phyloP scores from a whole-genome alignment of 345 rosid species.

The Pugionium cornutum region DNA sequence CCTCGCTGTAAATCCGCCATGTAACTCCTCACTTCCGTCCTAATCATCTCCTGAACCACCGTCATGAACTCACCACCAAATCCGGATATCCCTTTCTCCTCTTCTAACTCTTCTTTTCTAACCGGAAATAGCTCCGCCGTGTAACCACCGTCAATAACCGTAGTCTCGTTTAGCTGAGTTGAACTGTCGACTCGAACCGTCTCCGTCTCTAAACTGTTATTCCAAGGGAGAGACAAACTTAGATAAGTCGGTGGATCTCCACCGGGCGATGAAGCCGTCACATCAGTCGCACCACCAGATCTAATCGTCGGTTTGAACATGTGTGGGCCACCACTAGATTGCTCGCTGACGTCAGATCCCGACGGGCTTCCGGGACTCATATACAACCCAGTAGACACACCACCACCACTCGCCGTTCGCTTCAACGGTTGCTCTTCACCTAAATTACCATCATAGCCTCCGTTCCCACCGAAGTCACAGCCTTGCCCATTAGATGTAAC shows the following conservation, averaged over 20 bases:
- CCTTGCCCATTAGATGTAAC: conserved; percentile 40
- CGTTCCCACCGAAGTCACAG: conserved; percentile 35
- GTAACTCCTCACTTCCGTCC: conserved; percentile 76
- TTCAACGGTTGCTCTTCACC: conserved; percentile 59
- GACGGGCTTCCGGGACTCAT: conserved; percentile 77
- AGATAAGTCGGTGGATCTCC: conserved; percentile 66
- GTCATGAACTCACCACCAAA: conserved; percentile 68
- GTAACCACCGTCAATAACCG: conserved; percentile 14
- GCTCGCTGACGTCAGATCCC: conserved; percentile 79
- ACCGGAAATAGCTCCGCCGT: conserved; percentile 42
- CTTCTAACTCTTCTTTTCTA: conserved; percentile 34
- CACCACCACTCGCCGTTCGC: conserved; percentile 71
- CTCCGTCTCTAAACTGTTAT: conserved; percentile 32
- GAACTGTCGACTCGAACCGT: conserved; percentile 45
- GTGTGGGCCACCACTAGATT: conserved; percentile 49
- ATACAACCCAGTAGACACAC: conserved; percentile 54
- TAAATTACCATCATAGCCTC: conserved; percentile 60
- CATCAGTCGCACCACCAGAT: conserved; percentile 39
- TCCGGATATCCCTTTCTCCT: conserved; percentile 46
- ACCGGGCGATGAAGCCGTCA: conserved; percentile 46
- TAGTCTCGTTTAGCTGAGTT: conserved; percentile 26
- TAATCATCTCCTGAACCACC: conserved; percentile 94
- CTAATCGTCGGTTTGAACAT: conserved; percentile 55
- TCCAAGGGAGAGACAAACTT: conserved; percentile 68
- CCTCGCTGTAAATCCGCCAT: conserved; percentile 64